Base-by-base conservation (phyloP, 805 yeast genomes). In the Sungouiella blattae region DNA sequence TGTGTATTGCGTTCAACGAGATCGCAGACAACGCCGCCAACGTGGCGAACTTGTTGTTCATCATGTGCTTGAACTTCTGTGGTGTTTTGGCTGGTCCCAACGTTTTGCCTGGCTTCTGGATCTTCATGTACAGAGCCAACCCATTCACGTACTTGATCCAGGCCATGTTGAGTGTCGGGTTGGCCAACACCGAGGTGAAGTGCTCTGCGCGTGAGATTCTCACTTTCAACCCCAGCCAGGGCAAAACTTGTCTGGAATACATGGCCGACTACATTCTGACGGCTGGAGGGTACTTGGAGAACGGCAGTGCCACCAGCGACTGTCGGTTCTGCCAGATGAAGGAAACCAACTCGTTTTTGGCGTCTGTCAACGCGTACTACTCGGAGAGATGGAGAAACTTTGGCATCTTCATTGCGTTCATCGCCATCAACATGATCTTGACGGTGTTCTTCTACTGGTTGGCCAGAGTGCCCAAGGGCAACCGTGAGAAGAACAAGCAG, bases 31-130 rank as follows among this genome's bases (percentile, higher is more conserved):
- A 51, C 24, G 59, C 58, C 6, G 59, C 56, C 20, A 53, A 53
- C 43, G 28, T 50, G 43, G 50, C 51, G 18, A 44, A 48, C 27
- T 40, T 53, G 36, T 36, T 53, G 42, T 50, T 55, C 40, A 49
- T 52, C 6, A 45, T 52, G 50, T 50, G 55, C 33, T 48, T 85
- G 61, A 73, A 75, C 36, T 83, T 84, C 75, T 82, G 87, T 71
- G 95, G 95, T 71, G 86, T 82, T 28, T 64, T 85, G 63, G 78
- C 75, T 11, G 40, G 43, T 6, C 94, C 76, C 4, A 24, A 30
- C 16, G 44, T 68, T 35, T 73, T 84, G 80, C 93, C 94, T 9
- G 79, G 85, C 1, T 86, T 86, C 67, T 86, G 94, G 94, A 78
- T 75, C 30, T 86, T 83, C 56, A 83, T 86, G 88, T 80, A 83